Conservation (phyloP, 768 basidiomycete genomes). For the Trametes gibbosa region DNA sequence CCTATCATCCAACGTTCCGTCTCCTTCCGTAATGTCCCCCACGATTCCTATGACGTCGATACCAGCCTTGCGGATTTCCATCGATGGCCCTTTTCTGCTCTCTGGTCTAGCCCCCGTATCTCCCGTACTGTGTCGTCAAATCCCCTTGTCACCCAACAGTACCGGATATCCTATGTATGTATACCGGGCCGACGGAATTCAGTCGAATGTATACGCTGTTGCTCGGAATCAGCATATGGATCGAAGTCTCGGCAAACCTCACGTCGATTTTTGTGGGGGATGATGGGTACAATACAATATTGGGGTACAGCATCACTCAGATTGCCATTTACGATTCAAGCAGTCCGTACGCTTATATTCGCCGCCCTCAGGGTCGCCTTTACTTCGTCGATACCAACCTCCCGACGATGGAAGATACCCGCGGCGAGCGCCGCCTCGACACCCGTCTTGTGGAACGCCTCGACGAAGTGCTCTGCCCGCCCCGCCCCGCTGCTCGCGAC, state of each 20-base stretch:
- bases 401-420: constrained; percentile 92
- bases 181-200: constrained; percentile 8
- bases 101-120: background rate
- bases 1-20: constrained; percentile 2
- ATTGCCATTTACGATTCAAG: background rate
- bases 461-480: constrained; percentile 73
- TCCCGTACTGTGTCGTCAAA: constrained; percentile 16
- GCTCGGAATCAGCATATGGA: constrained; percentile 6
- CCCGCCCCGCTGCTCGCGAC: constrained; percentile 96
- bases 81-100: background rate
- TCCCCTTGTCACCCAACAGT: background rate
- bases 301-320: background rate
- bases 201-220: background rate
- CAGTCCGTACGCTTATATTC: constrained; percentile 47
- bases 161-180: constrained; percentile 14
- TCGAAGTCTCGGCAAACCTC: background rate
- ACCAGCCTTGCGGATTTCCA: background rate
- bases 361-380: constrained; percentile 54
- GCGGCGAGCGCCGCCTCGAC: constrained; percentile 94
- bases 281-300: background rate
- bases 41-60: constrained; percentile 14
- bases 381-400: constrained; percentile 81
- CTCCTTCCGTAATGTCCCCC: background rate
- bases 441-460: constrained; percentile 75
- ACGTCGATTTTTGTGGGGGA: too few relatives aligned